These are phyloP conservation scores for Tephrocybe sp. DNA, from an alignment of 768 basidiomycete species.

Conservation along the genomic window DNA sequence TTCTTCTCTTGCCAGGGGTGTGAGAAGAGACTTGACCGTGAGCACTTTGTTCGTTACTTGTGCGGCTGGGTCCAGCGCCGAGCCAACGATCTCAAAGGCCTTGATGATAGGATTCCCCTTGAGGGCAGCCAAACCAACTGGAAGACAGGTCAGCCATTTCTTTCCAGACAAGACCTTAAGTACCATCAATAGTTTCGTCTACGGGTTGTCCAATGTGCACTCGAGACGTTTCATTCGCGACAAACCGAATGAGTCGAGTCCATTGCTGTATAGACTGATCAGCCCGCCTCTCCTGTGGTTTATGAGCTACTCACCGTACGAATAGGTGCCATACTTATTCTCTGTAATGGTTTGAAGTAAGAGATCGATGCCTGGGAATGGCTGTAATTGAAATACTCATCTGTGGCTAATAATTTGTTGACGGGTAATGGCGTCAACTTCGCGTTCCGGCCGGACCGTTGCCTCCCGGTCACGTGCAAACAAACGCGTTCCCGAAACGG, in stretches of 20 bases:
- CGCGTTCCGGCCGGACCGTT: conserved; percentile 3
- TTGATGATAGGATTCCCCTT: conserved; percentile 57
- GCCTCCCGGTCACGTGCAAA: conserved; percentile 15
- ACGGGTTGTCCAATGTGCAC: conserved; percentile 81
- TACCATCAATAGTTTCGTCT: conserved; percentile 65
- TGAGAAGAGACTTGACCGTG: conserved; percentile 70
- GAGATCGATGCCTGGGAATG: background rate
- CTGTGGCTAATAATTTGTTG: no score
- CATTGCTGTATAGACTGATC: conserved; percentile 48
- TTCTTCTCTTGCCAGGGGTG: conserved; percentile 67
- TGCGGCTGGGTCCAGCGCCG: conserved; percentile 64
- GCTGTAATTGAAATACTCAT: no score
- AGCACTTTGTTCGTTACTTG: conserved; percentile 62
- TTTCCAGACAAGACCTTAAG: background rate
- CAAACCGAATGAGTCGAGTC: conserved; percentile 81
- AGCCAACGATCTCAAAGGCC: conserved; percentile 72
- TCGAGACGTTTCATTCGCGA: conserved; percentile 70
- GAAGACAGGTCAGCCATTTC: background rate
- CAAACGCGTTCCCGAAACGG: conserved; percentile 18
- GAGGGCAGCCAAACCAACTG: conserved; percentile 62
- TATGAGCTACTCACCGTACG: conserved; percentile 43
- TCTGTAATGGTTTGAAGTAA: conserved; percentile 13
- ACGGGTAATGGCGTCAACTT: background rate
- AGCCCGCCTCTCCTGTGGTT: background rate
- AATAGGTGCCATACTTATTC: conserved; percentile 59